Evolutionary conservation across 345 rosid genomes (phyloP).

Genomic region (Syzygium jambos): DNA sequence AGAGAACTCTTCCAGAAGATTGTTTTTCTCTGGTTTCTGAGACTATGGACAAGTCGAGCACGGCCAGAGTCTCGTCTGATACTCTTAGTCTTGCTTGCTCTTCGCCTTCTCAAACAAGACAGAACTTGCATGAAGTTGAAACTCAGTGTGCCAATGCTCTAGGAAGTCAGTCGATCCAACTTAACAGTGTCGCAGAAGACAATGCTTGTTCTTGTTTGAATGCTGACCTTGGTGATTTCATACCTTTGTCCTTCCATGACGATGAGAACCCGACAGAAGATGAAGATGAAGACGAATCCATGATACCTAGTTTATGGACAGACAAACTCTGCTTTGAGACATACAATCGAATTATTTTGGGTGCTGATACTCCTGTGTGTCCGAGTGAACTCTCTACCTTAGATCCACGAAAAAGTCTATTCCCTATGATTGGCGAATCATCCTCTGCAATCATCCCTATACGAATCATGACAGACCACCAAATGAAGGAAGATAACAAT

Average conservation of each 20-base stretch:
- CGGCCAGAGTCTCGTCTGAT: not conserved
- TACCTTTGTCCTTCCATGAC: conserved; percentile 7
- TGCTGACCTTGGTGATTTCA: conserved; percentile 16
- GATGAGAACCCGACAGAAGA: not conserved
- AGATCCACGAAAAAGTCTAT: not conserved
- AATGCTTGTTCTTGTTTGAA: not conserved
- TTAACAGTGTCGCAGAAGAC: not conserved
- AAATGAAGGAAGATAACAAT: not conserved
- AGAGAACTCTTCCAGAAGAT: not conserved
- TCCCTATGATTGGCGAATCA: not conserved
- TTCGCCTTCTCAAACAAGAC: not conserved
- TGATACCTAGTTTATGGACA: not conserved
- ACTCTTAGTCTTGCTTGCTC: not conserved
- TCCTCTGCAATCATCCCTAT: not conserved
- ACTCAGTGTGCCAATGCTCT: not conserved
- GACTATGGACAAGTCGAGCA: not conserved
- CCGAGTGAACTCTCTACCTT: not conserved
- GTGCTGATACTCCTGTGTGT: not conserved
- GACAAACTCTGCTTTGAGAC: not conserved
- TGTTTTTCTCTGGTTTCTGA: not conserved
- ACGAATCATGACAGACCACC: not conserved
- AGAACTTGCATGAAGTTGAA: not conserved
- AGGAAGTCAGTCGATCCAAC: not conserved
- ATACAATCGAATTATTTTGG: not conserved
- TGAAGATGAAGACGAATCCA: not conserved